Evolutionary conservation across 2,329 filamentous ascomycete species (phyloP).

Genomic region (Alternaria brassicae): DNA sequence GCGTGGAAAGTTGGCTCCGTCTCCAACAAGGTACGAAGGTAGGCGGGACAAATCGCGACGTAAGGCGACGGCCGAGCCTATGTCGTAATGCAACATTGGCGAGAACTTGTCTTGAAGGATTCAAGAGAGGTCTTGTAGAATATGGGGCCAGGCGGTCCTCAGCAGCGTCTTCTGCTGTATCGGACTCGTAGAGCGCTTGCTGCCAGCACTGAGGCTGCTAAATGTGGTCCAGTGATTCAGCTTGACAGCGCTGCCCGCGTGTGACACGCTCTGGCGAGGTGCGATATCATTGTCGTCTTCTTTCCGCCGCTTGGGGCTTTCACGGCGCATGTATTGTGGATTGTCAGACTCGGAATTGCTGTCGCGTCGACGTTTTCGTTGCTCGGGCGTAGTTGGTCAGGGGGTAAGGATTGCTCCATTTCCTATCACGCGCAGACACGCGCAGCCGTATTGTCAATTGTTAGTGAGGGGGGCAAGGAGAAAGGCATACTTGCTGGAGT

Average conservation of each 20-base stretch:
- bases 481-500: constrained; percentile 8
- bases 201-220: constrained; percentile 10
- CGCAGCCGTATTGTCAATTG: constrained; percentile 1
- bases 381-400: background rate
- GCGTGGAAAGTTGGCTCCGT: constrained; percentile 6
- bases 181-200: constrained; percentile 11
- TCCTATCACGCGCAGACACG: constrained; percentile 7
- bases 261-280: constrained; percentile 10
- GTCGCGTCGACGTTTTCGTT: constrained; percentile 13
- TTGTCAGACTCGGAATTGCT: constrained; percentile 7
- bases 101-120: constrained; percentile 8
- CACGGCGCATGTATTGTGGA: constrained; percentile 8
- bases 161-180: constrained; percentile 13
- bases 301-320: constrained; percentile 15
- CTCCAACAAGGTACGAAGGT: background rate
- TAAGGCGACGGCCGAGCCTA: constrained; percentile 7
- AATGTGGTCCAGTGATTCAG: constrained; percentile 10
- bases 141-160: constrained; percentile 10
- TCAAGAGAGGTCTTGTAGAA: constrained; percentile 1
- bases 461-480: constrained; percentile 10
- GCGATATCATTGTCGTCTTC: constrained; percentile 11
- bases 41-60: constrained; percentile 9
- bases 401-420: background rate
- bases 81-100: constrained; percentile 4
- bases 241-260: constrained; percentile 11